These are phyloP conservation scores for Hypericum perforatum DNA, from an alignment of 345 rosid species.

Conservation along the genomic window DNA sequence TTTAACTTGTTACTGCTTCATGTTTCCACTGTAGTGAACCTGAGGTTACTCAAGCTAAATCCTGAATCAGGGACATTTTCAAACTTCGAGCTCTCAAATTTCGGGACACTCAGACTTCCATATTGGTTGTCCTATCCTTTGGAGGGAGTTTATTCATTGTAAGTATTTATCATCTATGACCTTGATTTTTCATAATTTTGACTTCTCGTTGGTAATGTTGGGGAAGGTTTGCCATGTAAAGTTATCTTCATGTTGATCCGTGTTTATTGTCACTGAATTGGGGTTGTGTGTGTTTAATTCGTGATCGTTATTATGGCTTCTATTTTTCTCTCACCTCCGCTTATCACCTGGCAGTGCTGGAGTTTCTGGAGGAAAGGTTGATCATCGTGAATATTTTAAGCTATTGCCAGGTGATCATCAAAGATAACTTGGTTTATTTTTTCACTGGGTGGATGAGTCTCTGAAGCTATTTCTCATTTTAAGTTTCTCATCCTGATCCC, in stretches of 20 bases:
- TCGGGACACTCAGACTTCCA: conserved; percentile 75
- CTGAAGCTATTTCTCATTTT: no score
- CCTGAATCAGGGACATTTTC: conserved; percentile 54
- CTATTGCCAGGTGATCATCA: conserved; percentile 62
- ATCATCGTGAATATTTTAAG: conserved; percentile 43
- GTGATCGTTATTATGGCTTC: background rate
- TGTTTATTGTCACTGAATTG: background rate
- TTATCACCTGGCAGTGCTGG: conserved; percentile 41
- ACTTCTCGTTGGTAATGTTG: no score
- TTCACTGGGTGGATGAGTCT: background rate
- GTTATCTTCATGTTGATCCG: no score
- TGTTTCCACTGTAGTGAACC: conserved; percentile 46
- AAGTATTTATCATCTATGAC: conserved; percentile 24
- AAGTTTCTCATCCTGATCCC: no score
- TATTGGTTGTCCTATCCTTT: conserved; percentile 62
- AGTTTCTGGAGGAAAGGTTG: conserved; percentile 27
- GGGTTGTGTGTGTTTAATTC: background rate
- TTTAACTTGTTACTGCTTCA: conserved; percentile 16
- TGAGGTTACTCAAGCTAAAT: conserved; percentile 52
- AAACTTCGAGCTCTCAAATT: conserved; percentile 54
- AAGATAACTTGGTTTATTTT: conserved; percentile 4
- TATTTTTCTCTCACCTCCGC: background rate
- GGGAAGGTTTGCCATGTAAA: no score
- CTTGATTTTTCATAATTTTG: background rate
- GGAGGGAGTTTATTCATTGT: conserved; percentile 64